Evolutionary conservation across 768 basidiomycete species (phyloP).

Genomic region (Boletus tomentosulus): DNA sequence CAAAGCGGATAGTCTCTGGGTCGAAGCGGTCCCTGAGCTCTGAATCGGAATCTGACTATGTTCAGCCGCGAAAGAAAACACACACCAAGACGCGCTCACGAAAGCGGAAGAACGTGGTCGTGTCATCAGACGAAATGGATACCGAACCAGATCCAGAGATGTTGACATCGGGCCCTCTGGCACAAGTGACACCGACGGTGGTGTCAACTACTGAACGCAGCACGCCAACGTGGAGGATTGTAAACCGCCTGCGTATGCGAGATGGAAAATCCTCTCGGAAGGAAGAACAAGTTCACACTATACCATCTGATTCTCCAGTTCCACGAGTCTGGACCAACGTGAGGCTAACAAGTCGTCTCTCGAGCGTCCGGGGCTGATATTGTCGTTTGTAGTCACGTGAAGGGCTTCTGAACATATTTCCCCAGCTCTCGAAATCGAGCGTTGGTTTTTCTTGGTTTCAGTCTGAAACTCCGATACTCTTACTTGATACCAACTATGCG

Average conservation of each 20-base stretch:
- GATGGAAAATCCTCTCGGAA: not conserved
- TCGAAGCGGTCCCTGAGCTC: conserved; percentile 20
- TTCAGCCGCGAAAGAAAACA: conserved; percentile 9
- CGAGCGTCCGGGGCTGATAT: not conserved
- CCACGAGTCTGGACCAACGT: conserved; percentile 30
- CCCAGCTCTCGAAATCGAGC: conserved; percentile 19
- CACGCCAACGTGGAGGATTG: conserved; percentile 18
- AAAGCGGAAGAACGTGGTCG: not conserved
- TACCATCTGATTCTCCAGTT: not conserved
- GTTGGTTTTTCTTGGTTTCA: conserved; percentile 25
- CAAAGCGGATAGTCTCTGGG: not conserved
- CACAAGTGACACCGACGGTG: not conserved
- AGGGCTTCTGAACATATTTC: conserved; percentile 21
- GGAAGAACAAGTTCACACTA: not conserved
- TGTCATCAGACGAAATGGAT: not conserved
- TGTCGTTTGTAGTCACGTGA: conserved; percentile 16
- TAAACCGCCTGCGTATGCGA: conserved; percentile 1
- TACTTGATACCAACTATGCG: conserved; percentile 12
- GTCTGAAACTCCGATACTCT: conserved; percentile 25
- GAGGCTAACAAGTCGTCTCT: conserved; percentile 6
- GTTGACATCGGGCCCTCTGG: not conserved
- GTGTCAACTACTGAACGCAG: not conserved
- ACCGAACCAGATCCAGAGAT: not conserved
- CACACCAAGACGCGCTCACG: not conserved
- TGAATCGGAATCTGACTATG: not conserved